Base-by-base conservation (phyloP, 2,329 filamentous ascomycete genomes). In the Parasarocladium wereldwijsianum region DNA sequence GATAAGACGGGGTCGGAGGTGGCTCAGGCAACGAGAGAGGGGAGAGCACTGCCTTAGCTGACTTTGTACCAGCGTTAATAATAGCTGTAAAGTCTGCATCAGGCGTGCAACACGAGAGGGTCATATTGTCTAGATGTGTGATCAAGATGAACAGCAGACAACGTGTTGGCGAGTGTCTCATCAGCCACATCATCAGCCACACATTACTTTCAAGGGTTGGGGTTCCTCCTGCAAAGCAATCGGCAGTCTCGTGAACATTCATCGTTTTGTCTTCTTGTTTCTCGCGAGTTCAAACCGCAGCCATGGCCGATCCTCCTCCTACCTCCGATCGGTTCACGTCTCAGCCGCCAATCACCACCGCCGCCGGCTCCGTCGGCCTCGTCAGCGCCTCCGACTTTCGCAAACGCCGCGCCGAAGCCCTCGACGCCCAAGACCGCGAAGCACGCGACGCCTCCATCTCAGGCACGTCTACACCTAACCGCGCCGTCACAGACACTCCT, bases 371-470 rank as follows among this genome's bases (percentile, higher is more conserved):
- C 0, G 85, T 94, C 40, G 90, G 90, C 23, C 75, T 98, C 3
- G 87, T 96, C 31, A 73, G 82, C 34, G 75, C 94, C 24, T 84
- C 82, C 40, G 90, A 96, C 50, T 96, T 93, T 53, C 84, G 87
- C 54, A 96, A 98, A 59, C 76, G 90, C 35, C 83, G 87, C 53
- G 86, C 85, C 42, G 84, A 94, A 54, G 83, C 86, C n/a, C 62
- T 93, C 27, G 87, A 94, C 52, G 76, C 83, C 48, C 87, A 90
- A 47, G 83, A 90, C 47, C 72, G 80, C 44, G 83, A 90, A 45
- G 76, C 72, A 9, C 73, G 76, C 45, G 78, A 82, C 40, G 66
- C 46, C 21, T 60, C 68, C 16, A 47, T 67, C 12, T 50, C 54
- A 32, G 50, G 48, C 40, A 51, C 54, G 34, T 55, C 58, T 26